phyloP scores from a whole-genome alignment of 371 early-diverging fungal genomes.

The Saksenaea oblongispora region DNA sequence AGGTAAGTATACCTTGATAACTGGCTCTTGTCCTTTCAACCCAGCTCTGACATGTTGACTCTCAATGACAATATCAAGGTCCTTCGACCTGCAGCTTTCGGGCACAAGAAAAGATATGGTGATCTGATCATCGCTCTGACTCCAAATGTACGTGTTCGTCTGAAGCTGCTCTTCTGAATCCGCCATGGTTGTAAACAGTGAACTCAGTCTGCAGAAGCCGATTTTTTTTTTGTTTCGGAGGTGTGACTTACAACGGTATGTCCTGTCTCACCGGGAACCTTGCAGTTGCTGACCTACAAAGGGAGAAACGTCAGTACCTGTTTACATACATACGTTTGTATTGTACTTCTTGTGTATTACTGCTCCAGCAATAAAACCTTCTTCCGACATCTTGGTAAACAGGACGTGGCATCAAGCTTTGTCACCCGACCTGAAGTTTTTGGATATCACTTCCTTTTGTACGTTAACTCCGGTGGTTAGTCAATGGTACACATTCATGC shows the following conservation, averaged over 20 bases:
- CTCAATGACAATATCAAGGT: constrained; percentile 48
- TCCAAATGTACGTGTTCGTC: constrained; percentile 51
- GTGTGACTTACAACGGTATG: not conserved
- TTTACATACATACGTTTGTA: no score
- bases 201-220: not conserved
- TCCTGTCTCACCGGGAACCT: not conserved
- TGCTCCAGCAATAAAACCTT: no score
- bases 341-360: no score
- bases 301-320: no score
- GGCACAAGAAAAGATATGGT: constrained; percentile 54
- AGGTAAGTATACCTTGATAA: constrained; percentile 33
- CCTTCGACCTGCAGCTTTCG: constrained; percentile 39
- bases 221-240: not conserved
- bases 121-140: constrained; percentile 50
- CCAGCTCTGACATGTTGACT: constrained; percentile 43
- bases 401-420: no score
- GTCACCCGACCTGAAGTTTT: no score
- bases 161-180: constrained; percentile 49
- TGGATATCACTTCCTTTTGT: no score
- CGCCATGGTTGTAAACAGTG: constrained; percentile 18
- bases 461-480: no score
- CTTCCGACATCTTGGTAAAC: no score
- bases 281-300: no score
- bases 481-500: not conserved
- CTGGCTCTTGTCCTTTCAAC: constrained; percentile 49